Evolutionary conservation across 2,329 filamentous ascomycete species (phyloP), one percentile per base, ranked within the genome.

Genomic region (Stagonosporopsis chrysanthemi): DNA sequence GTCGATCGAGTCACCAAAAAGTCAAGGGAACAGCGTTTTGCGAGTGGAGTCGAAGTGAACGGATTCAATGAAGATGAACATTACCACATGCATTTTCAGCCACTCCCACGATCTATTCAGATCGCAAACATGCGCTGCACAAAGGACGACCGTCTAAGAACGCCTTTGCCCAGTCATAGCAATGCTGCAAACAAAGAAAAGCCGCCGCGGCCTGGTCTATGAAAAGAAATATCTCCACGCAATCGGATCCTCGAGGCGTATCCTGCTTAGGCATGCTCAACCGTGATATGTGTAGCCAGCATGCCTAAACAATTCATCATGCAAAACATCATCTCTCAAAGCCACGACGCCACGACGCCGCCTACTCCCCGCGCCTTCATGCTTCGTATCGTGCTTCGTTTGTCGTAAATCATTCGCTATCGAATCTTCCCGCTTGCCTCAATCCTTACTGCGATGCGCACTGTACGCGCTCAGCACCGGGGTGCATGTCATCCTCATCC

Each of bases 361-460:
- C 42, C 40, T 31, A 31, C 46, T 6, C 41, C 45, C 33, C 42
- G 19, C 35, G 17, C 35, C 45, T 47, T 54, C 35, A 58, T 54
- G 46, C 41, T 42, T 44, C 12, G 29, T 54, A 28, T 58, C 51
- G 44, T 58, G 45, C 50, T 43, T 54, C 42, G 24, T 54, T 50
- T 40, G 9, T 54, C 56, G 45, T 58, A 47, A 58, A 51, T 54
- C 45, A 22, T 58, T 50, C 51, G 49, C 45, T 43, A 9, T 19
- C 35, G 40, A 42, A 26, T 17, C 17, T 15, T 8, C 2, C 23
- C 41, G 19, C 17, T 44, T 26, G 11, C 26, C n/a, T 22, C 79
- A 19, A 22, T 19, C 14, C 79, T 86, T 93, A 95, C 85, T 95
- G 91, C 31, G 90, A 92, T 56, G 91, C 90, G 78, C 91, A 95